A percentile compares a stretch with the other conserved stretches of the same genome.
These are phyloP conservation scores for Hevea brasiliensis DNA, from an alignment of 345 rosid genomes.

Conservation along the genomic window DNA sequence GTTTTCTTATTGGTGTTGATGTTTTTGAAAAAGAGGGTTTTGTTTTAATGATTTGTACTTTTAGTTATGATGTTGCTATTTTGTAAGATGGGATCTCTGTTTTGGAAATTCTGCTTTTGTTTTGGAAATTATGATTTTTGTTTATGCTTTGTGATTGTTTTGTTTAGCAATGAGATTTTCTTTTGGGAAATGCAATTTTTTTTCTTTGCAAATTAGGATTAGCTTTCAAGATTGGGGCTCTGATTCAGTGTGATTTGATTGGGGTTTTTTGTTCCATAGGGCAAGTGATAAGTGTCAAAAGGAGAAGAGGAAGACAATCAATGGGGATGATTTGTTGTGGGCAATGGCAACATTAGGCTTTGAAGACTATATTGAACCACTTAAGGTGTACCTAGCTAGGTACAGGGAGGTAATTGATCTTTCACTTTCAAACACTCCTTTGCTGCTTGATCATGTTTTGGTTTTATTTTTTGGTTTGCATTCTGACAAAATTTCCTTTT, in stretches of 20 bases:
- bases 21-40: background rate
- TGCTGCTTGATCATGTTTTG: background rate
- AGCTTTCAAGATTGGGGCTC: background rate
- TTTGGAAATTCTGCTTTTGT: background rate
- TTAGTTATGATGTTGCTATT: background rate
- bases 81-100: background rate
- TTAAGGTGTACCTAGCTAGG: conserved; percentile 59
- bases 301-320: conserved; percentile 74
- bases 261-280: conserved; percentile 31
- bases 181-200: background rate
- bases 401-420: conserved; percentile 49
- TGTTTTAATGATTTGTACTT: background rate
- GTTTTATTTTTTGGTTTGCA: background rate
- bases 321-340: conserved; percentile 81
- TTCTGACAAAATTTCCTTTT: conserved; percentile 15
- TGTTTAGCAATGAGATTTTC: conserved; percentile 1
- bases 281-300: conserved; percentile 72
- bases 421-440: background rate
- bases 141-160: conserved; percentile 6
- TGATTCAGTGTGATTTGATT: conserved; percentile 10
- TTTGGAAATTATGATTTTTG: background rate
- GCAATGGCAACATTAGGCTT: conserved; percentile 79
- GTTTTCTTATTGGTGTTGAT: background rate
- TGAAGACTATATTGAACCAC: conserved; percentile 66
- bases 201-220: conserved; percentile 7